Evolutionary conservation across 768 basidiomycete species (phyloP).

Genomic region (Lyophyllum shimeji): DNA sequence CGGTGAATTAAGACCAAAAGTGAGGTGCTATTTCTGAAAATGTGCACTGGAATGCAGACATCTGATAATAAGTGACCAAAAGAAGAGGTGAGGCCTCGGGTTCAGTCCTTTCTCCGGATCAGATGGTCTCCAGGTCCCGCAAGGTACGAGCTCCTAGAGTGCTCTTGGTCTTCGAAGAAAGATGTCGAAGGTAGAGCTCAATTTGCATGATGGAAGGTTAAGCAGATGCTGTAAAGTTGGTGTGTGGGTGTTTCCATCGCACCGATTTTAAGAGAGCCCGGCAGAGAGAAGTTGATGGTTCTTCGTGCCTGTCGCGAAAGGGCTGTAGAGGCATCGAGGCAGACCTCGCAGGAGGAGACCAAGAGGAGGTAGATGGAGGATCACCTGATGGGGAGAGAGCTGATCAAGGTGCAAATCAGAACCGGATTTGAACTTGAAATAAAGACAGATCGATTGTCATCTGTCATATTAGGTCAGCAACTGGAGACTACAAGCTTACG

Average conservation of each 20-base stretch:
- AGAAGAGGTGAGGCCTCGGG: neutral
- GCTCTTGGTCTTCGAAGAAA: neutral
- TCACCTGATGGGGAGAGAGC: slow-evolving; percentile 12
- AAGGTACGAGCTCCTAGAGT: neutral
- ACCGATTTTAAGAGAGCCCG: neutral
- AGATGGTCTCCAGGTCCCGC: slow-evolving; percentile 10
- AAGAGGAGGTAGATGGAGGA: neutral
- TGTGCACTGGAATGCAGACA: neutral
- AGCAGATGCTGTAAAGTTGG: neutral
- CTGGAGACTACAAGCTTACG: too few relatives aligned
- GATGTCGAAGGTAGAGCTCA: neutral
- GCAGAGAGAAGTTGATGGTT: slow-evolving; percentile 23
- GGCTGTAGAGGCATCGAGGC: neutral
- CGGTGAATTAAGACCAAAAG: neutral
- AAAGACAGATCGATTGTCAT: too few relatives aligned
- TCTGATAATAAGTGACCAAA: neutral
- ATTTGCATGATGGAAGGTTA: neutral
- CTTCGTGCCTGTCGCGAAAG: slow-evolving; percentile 25
- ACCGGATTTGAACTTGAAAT: too few relatives aligned
- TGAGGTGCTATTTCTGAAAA: slow-evolving; percentile 1
- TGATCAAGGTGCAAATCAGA: slow-evolving; percentile 14
- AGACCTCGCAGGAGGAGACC: neutral
- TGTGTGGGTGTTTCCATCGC: neutral
- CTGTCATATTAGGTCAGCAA: too few relatives aligned
- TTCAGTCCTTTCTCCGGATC: slow-evolving; percentile 7